A percentile compares a stretch with the other conserved stretches of the same genome.
Conservation (phyloP, 345 rosid genomes). For the Rhizophora apiculata region DNA sequence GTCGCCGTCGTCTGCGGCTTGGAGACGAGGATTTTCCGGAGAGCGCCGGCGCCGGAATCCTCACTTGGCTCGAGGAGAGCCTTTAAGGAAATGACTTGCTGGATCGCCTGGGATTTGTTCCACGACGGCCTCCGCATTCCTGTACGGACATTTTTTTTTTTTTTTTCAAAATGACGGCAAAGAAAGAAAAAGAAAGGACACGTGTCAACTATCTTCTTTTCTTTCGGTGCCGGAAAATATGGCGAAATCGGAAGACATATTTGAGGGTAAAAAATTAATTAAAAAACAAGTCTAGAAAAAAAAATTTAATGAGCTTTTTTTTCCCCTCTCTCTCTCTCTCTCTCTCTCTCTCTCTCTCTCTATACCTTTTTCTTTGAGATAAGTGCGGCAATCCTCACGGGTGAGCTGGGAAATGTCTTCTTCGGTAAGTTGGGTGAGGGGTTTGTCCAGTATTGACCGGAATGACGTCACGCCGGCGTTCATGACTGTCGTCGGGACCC, state of each 20-base stretch:
- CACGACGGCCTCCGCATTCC: constrained; percentile 97
- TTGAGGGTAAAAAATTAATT: neutral
- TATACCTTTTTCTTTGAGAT: constrained; percentile 81
- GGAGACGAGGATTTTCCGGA: constrained; percentile 54
- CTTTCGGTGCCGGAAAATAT: constrained; percentile 29
- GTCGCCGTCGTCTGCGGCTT: neutral
- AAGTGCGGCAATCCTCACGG: constrained; percentile 92
- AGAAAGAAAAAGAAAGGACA: constrained; percentile 17
- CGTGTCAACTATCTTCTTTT: constrained; percentile 39
- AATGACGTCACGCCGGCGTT: constrained; percentile 51
- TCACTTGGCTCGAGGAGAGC: constrained; percentile 63
- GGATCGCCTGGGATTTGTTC: constrained; percentile 99
- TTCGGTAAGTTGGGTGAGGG: constrained; percentile 66
- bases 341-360: fast-evolving
- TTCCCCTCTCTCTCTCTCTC: no score
- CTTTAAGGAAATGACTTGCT: constrained; percentile 88
- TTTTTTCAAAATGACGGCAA: neutral
- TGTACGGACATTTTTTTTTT: constrained; percentile 24
- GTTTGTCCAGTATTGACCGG: constrained; percentile 65
- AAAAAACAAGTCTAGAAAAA: neutral
- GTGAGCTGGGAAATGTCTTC: constrained; percentile 98
- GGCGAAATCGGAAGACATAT: constrained; percentile 25
- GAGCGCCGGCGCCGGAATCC: constrained; percentile 66
- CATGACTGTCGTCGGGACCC: constrained; percentile 16
- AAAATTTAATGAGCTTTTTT: no score